phyloP scores from a whole-genome alignment of 2,329 filamentous ascomycete species.

The Aaosphaeria pasadenensis region DNA sequence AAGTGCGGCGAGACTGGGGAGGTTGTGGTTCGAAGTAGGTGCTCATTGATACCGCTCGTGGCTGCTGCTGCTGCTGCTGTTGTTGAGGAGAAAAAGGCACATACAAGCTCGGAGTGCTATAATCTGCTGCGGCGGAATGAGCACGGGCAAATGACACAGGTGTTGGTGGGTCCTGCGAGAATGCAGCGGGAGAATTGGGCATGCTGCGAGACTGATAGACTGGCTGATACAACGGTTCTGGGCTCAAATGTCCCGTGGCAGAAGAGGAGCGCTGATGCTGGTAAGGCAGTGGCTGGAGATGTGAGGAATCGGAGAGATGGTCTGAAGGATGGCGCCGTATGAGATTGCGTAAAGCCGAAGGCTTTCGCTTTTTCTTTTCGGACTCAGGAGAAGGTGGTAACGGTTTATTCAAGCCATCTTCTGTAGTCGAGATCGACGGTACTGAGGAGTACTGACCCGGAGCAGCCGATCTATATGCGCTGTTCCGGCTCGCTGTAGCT shows the following conservation, averaged over 20 bases:
- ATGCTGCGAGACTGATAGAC: slow-evolving; percentile 27
- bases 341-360: slow-evolving; percentile 21
- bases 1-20: slow-evolving; percentile 22
- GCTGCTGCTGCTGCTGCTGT: slow-evolving; percentile 4
- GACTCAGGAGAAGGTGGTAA: slow-evolving; percentile 23
- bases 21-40: slow-evolving; percentile 19
- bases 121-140: slow-evolving; percentile 19
- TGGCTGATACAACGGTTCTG: slow-evolving; percentile 11
- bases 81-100: slow-evolving; percentile 10
- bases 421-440: slow-evolving; percentile 19
- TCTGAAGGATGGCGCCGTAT: slow-evolving; percentile 22
- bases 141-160: slow-evolving; percentile 14
- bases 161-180: slow-evolving; percentile 10
- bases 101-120: slow-evolving; percentile 9
- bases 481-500: slow-evolving; percentile 22
- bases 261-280: slow-evolving; percentile 19
- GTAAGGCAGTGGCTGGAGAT: slow-evolving; percentile 19
- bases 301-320: slow-evolving; percentile 13
- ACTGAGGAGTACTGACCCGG: slow-evolving; percentile 9
- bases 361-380: slow-evolving; percentile 21
- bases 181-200: slow-evolving; percentile 28
- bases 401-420: slow-evolving; percentile 23
- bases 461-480: slow-evolving; percentile 13
- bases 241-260: slow-evolving; percentile 14
- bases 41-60: slow-evolving; percentile 13